A percentile compares a stretch with the other conserved stretches of the same genome.
Evolutionary conservation across 495 filamentous ascomycete genomes (phyloP).

Genomic region (Daldinia grandis): DNA sequence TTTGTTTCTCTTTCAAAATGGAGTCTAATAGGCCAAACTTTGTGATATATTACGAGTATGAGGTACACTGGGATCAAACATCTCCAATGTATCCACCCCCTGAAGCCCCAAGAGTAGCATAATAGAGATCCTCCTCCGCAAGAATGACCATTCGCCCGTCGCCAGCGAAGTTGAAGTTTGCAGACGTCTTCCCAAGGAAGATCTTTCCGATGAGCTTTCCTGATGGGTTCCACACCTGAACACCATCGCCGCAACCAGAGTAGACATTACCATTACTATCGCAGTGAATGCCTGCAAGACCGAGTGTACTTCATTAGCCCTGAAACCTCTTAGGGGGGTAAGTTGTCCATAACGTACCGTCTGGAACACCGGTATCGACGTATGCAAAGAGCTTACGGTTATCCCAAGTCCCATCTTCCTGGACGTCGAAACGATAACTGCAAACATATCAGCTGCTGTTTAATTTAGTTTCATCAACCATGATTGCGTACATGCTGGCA

Average conservation of each 20-base stretch:
- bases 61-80: background rate
- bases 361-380: slow-evolving; percentile 61
- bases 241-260: slow-evolving; percentile 65
- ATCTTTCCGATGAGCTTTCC: slow-evolving; percentile 69
- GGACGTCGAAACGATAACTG: slow-evolving; percentile 54
- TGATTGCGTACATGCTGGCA: slow-evolving; percentile 49
- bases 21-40: background rate
- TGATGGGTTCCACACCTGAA: slow-evolving; percentile 67
- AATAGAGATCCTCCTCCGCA: slow-evolving; percentile 60
- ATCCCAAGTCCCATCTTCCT: slow-evolving; percentile 51
- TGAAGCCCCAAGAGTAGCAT: slow-evolving; percentile 56
- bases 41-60: background rate
- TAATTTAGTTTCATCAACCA: background rate
- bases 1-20: background rate
- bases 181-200: slow-evolving; percentile 51
- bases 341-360: slow-evolving; percentile 48
- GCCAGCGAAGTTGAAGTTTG: slow-evolving; percentile 67
- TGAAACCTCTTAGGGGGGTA: background rate
- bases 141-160: slow-evolving; percentile 61
- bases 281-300: slow-evolving; percentile 56
- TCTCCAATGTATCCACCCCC: slow-evolving; percentile 44
- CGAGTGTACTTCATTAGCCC: background rate
- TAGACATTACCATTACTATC: slow-evolving; percentile 70
- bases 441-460: slow-evolving; percentile 7
- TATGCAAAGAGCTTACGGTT: slow-evolving; percentile 66